Percentiles rank a stretch among this genome's conserved stretches.
phyloP scores from a whole-genome alignment of 164 flowering plant genomes.

The Kingdonia uniflora region DNA sequence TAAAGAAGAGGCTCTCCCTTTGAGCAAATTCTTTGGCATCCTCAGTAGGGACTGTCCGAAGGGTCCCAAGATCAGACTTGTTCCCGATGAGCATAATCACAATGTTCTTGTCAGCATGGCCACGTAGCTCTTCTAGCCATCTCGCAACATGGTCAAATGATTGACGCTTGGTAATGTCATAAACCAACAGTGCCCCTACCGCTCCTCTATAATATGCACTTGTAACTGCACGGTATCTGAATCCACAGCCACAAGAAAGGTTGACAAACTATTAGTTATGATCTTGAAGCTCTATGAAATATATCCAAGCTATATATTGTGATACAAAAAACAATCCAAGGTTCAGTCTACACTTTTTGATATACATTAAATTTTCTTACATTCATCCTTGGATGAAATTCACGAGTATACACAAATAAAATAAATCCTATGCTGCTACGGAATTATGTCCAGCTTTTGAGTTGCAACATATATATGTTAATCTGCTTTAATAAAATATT shows the following conservation, averaged over 20 bases:
- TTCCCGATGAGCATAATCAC: slow-evolving; percentile 57
- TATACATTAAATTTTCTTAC: too few relatives aligned
- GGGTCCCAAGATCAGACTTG: slow-evolving; percentile 50
- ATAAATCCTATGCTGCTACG: background rate
- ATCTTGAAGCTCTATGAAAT: background rate
- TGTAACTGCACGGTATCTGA: slow-evolving; percentile 77
- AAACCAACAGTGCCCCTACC: slow-evolving; percentile 71
- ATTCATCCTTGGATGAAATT: too few relatives aligned
- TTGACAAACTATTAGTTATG: background rate
- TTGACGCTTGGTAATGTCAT: slow-evolving; percentile 68
- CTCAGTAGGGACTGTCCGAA: slow-evolving; percentile 55
- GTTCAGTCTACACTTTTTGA: too few relatives aligned
- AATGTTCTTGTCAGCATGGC: slow-evolving; percentile 60
- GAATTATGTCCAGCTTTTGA: too few relatives aligned
- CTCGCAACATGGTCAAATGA: slow-evolving; percentile 65
- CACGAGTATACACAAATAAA: background rate
- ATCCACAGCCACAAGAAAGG: background rate
- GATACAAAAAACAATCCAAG: background rate
- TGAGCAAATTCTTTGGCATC: slow-evolving; percentile 73
- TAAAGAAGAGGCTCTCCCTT: slow-evolving; percentile 56
- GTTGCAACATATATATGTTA: too few relatives aligned
- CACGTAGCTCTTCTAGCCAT: slow-evolving; percentile 74
- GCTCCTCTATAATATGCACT: slow-evolving; percentile 79
- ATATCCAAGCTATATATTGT: background rate
- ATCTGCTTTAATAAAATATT: too few relatives aligned